phyloP scores from a whole-genome alignment of 176 grass and related monocot species.

The Tillandsia leiboldiana region DNA sequence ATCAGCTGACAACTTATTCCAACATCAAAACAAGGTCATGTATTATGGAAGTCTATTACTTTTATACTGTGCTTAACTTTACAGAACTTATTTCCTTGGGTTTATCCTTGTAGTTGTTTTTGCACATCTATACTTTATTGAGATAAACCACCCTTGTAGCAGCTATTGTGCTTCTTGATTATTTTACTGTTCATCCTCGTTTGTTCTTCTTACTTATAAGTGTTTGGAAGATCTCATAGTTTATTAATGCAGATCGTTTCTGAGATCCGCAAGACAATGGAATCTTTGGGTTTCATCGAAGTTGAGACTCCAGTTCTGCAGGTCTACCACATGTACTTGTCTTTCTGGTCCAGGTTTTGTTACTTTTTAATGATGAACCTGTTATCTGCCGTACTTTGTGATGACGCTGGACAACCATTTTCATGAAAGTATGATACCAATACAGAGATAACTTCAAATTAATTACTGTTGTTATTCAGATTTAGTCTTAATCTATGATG shows the following conservation, averaged over 20 bases:
- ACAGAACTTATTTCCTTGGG: slow-evolving; percentile 10
- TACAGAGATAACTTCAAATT: background rate
- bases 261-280: slow-evolving; percentile 92
- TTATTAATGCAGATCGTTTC: slow-evolving; percentile 54
- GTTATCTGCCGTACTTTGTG: background rate
- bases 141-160: too few species aligned
- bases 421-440: too few species aligned
- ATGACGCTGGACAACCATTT: too few species aligned
- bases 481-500: background rate
- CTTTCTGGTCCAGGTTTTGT: slow-evolving; percentile 6
- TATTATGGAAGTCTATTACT: slow-evolving; percentile 14
- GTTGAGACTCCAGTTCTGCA: slow-evolving; percentile 98
- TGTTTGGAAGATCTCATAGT: background rate
- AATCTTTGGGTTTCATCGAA: slow-evolving; percentile 96
- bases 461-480: background rate
- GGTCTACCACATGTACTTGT: slow-evolving; percentile 32
- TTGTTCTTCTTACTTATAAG: background rate
- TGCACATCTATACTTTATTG: too few species aligned
- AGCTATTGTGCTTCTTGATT: background rate
- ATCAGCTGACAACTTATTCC: background rate
- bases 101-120: too few species aligned
- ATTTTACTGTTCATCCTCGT: background rate
- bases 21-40: background rate
- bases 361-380: slow-evolving; percentile 3
- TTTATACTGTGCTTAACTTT: slow-evolving; percentile 7